Evolutionary conservation across 257 asterid species (phyloP).

Genomic region (Nicotiana benthamiana): DNA sequence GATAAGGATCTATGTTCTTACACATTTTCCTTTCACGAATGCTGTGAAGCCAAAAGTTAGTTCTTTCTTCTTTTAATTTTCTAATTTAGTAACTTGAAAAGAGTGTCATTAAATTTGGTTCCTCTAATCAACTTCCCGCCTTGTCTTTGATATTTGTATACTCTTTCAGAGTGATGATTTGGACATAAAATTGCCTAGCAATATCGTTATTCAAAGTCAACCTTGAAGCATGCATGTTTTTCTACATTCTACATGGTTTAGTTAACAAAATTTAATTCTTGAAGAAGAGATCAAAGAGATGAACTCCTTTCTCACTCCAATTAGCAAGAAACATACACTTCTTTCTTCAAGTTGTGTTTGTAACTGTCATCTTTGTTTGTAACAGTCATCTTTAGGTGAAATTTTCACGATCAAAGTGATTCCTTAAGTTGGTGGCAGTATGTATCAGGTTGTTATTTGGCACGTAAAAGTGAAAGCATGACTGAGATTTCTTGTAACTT

Average conservation of each 20-base stretch:
- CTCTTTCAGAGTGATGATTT: background rate
- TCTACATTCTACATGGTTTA: background rate
- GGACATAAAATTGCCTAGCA: background rate
- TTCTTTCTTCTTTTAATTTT: background rate
- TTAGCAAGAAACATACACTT: background rate
- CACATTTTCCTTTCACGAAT: background rate
- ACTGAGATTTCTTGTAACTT: background rate
- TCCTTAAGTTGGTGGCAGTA: background rate
- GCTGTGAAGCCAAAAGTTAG: background rate
- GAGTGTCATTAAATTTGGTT: background rate
- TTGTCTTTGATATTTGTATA: background rate
- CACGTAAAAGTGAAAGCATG: background rate
- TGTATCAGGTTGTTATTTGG: background rate
- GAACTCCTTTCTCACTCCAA: background rate
- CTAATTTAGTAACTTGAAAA: background rate
- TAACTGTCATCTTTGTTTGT: background rate
- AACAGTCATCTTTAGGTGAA: background rate
- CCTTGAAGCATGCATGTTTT: background rate
- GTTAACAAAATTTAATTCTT: background rate
- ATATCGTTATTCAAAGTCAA: background rate
- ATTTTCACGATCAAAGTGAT: background rate
- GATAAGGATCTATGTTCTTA: background rate
- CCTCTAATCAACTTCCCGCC: background rate
- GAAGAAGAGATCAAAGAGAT: background rate
- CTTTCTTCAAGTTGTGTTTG: background rate